Base-by-base conservation (phyloP, 768 basidiomycete genomes). In the Russula olivacea region DNA sequence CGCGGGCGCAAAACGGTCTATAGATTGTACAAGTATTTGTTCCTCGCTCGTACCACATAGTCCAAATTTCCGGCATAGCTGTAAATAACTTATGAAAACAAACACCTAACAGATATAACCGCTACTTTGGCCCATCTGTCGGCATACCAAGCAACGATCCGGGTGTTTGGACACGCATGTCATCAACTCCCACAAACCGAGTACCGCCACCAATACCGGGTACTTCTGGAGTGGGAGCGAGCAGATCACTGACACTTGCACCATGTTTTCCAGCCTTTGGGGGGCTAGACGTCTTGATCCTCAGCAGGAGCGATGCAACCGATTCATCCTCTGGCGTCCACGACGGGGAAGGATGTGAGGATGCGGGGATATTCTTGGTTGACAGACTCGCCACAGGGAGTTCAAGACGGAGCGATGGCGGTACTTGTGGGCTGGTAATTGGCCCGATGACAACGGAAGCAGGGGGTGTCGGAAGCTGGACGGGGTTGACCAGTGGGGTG, bases 301-400 rank as follows among this genome's bases (percentile, higher is more conserved):
- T 62, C 50, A 68, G 65, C 40, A 68, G 61, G n/a, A 68, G 48
- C 5, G 65, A 66, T 9, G 67, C 67, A 15, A 57, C 34, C 2
- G 65, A 66, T 50, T 68, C 67, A 14, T 68, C 67, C 51, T 68
- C 67, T 4, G 65, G 65, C 32, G 67, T 66, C 67, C 67, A 68
- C 25, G 67, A 52, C 8, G 65, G 65, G 23, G 67, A 66, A 12
- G 60, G 32, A 7, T 55, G 40, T 28, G 55, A 8, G 3, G 58
- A 28, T 43, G 32, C 1, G 4, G 55, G 36, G 8, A 12, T 2
- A 36, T 30, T 51, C 34, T 55, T 54, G 34, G 43, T 2, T 14
- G 55, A 34, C 36, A 61, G 19, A 38, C 56, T 65, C 5, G 66
- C 61, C 23, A 61, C 55, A 14, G 61, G 65, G 34, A 68, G 65